Evolutionary conservation across 495 filamentous ascomycete species (phyloP).

Genomic region (Aspergillus incahuasiensis): DNA sequence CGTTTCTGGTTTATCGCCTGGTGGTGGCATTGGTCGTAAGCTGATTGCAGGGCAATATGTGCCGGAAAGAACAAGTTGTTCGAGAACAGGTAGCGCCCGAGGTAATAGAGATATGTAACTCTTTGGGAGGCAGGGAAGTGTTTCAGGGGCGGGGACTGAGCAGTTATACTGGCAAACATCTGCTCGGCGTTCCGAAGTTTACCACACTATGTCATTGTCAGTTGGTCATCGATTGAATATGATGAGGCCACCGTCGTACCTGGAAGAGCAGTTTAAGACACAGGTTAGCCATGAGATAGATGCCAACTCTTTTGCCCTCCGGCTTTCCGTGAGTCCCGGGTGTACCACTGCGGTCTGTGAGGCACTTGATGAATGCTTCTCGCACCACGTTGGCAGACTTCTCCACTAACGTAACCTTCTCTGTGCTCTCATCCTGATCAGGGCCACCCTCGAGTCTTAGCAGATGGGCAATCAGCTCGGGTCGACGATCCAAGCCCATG

Average conservation of each 20-base stretch:
- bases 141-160: constrained; percentile 70
- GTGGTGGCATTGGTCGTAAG: constrained; percentile 73
- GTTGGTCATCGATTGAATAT: neutral
- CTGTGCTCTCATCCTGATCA: constrained; percentile 49
- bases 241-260: constrained; percentile 33
- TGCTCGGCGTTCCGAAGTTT: constrained; percentile 67
- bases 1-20: constrained; percentile 65
- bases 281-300: constrained; percentile 87
- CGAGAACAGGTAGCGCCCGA: constrained; percentile 82
- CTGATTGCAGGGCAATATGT: constrained; percentile 64
- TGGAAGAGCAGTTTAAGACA: constrained; percentile 86
- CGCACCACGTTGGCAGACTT: constrained; percentile 81
- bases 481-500: constrained; percentile 71
- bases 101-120: constrained; percentile 90
- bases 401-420: constrained; percentile 74
- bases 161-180: constrained; percentile 84
- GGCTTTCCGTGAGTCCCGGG: constrained; percentile 51
- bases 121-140: constrained; percentile 83
- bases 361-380: constrained; percentile 84
- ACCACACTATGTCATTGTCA: constrained; percentile 36
- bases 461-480: constrained; percentile 61
- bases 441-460: constrained; percentile 45
- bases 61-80: constrained; percentile 76
- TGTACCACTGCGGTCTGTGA: constrained; percentile 71
- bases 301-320: constrained; percentile 78